Percentiles rank a stretch among this genome's conserved stretches.
Conservation (phyloP, 495 filamentous ascomycete species). For the Aspergillus nanangensis region DNA sequence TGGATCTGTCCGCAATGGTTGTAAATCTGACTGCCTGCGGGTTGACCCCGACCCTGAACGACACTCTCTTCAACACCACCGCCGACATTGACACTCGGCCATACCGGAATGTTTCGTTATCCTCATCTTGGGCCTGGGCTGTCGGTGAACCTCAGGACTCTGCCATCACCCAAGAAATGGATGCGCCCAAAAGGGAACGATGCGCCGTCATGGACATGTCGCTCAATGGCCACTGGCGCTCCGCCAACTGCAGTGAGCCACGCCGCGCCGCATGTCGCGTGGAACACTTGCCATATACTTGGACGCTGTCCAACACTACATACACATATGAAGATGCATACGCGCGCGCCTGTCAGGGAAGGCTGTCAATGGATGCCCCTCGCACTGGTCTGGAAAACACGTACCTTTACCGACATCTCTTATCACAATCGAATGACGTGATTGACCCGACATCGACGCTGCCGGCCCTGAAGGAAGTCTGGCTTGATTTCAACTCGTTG, state of each 20-base stretch:
- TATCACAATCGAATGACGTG: conserved; percentile 16
- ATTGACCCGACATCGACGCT: conserved; percentile 23
- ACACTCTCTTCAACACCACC: conserved; percentile 46
- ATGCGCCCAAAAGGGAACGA: conserved; percentile 26
- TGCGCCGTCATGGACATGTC: conserved; percentile 51
- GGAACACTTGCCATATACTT: conserved; percentile 45
- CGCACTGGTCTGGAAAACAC: conserved; percentile 59
- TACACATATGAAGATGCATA: conserved; percentile 32
- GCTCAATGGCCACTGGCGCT: conserved; percentile 48
- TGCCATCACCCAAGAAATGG: conserved; percentile 13
- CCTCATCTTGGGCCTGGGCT: conserved; percentile 57
- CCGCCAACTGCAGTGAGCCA: conserved; percentile 46
- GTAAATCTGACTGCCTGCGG: conserved; percentile 52
- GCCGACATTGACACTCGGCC: conserved; percentile 38
- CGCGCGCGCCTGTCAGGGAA: conserved; percentile 31
- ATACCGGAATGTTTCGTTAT: conserved; percentile 49
- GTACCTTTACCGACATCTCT: conserved; percentile 42
- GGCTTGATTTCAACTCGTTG: conserved; percentile 56
- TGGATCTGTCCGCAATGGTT: conserved; percentile 23
- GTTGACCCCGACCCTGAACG: conserved; percentile 53
- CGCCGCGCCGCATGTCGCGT: conserved; percentile 53
- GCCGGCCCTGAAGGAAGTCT: conserved; percentile 31
- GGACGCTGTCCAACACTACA: conserved; percentile 41
- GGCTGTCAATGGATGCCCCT: conserved; percentile 45
- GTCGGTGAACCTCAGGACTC: conserved; percentile 48